Base-by-base conservation (phyloP, 257 asterid genomes). In the Coffea canephora region DNA sequence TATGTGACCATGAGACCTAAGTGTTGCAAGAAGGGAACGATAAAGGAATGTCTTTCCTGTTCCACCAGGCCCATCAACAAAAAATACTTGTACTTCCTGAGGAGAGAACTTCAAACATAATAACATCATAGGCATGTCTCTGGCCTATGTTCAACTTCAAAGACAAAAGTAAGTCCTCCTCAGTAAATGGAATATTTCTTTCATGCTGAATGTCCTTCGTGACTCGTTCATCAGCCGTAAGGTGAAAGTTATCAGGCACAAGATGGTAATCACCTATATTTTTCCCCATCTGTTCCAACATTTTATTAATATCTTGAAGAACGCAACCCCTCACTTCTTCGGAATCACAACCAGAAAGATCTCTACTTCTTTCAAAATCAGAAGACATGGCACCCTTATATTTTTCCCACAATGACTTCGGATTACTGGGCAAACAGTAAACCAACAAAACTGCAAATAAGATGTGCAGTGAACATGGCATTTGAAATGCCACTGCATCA, bases 291-390 rank as follows among this genome's bases (percentile, higher is more conserved):
- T 3, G 39, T 0, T 62, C 15, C 3, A 62, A 62, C 0, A n/a
- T 34, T 4, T 5, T 41, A n/a, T 8, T 69, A 16, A 69, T 69
- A 5, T 36, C 49, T 0, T 15, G 25, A 14, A 36, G 25, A 36
- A 21, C 46, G 1, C 4, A 0, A 0, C 0, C 2, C 36, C 1
- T 69, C 0, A 43, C 39, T 0, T 36, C 6, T 0, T 9, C 12
- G 3, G 12, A 2, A 3, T 11, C 3, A 4, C 15, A 31, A 1
- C 3, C 4, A 15, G 49, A 34, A 68, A 7, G 0, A 14, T 11
- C 2, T 6, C 5, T 14, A 2, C 4, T 34, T 12, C 1, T 19
- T 1, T 15, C 13, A 36, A 69, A 69, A 16, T 36, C 50, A 36
- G 1, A 5, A 1, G 45, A 36, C 1, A 34, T 0, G 0, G 21